Base-by-base conservation (phyloP, 2,329 filamentous ascomycete genomes). In the Bipolaris cookei region DNA sequence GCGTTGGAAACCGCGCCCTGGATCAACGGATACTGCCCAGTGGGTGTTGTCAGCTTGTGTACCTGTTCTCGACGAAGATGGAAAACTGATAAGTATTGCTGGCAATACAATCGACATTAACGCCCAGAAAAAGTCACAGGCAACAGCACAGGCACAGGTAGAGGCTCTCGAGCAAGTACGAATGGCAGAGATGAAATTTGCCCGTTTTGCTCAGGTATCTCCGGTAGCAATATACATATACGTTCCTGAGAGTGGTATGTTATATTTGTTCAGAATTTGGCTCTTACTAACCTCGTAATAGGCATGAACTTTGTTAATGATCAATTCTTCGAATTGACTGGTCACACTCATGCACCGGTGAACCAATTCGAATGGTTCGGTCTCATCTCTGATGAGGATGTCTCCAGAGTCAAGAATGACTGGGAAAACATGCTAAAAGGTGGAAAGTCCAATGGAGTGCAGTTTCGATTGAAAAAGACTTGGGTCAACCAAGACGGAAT, bases 21-120 rank as follows among this genome's bases (percentile, higher is more conserved):
- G 57, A 3, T 55, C 62, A 3, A 48, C 54, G 5, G 56, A 66
- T 6, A 14, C 46, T 14, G 59, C 59, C 21, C 67, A 70, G 52
- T 74, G 72, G 70, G 61, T 74, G 1, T 63, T 72, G 4, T 69
- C 66, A 4, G 63, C 70, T 7, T 72, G 70, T 39, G 66, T 74
- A 4, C 70, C 72, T 0, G 62, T 75, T 4, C 62, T 71, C 11
- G 66, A 70, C 16, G 66, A 73, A 11, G 59, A 65, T 3, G 60
- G 63, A n/a, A 61, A 59, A 2, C 39, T 73, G 8, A 60, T 73
- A 18, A 67, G 66, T 42, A 67, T 75, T 46, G 67, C 70, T 28
- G 72, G 72, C 1, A 73, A 70, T 32, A 72, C 64, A 4, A 68
- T 73, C 11, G 71, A 74, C 38, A 72, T 75, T 37, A 69, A 65